These are phyloP conservation scores for Uromyces viciae-fabae DNA, from an alignment of 1,284 basidiomycete genomes.

Conservation along the genomic window DNA sequence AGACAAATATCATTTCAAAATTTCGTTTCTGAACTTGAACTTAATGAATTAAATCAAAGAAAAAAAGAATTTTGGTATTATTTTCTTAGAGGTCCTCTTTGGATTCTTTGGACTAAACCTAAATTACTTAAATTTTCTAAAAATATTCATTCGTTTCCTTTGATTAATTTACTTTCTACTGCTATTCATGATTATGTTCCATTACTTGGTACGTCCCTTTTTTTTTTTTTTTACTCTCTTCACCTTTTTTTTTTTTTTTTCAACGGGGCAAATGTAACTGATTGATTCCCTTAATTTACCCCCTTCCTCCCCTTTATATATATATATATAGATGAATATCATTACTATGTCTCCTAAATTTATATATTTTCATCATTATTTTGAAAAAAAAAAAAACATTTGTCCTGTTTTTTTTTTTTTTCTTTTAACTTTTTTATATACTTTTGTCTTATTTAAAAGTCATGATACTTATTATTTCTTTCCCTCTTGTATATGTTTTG, in stretches of 20 bases:
- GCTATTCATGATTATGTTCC: conserved; percentile 85
- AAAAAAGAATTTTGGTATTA: conserved; percentile 80
- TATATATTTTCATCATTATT: no score
- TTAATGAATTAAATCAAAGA: conserved; percentile 69
- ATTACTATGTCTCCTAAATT: conserved; percentile 28
- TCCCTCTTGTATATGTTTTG: no score
- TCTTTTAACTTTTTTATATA: no score
- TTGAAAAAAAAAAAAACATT: no score
- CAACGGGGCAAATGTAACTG: no score
- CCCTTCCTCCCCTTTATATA: no score
- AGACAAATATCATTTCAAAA: background rate
- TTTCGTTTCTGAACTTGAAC: conserved; percentile 53
- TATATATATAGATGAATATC: conserved; percentile 32
- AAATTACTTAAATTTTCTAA: conserved; percentile 66
- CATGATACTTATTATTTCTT: no score
- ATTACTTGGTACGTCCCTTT: conserved; percentile 72
- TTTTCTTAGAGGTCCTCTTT: conserved; percentile 79
- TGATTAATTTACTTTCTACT: conserved; percentile 71
- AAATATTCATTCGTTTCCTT: conserved; percentile 64
- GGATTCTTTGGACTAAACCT: conserved; percentile 80
- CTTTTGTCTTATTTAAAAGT: no score
- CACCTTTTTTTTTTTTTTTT: background rate
- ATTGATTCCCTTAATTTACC: no score
- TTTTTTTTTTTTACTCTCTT: background rate
- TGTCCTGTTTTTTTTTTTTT: no score